A percentile compares a stretch with the other conserved stretches of the same genome.
Conservation (phyloP, 495 filamentous ascomycete genomes). For the Peziza echinospora region DNA sequence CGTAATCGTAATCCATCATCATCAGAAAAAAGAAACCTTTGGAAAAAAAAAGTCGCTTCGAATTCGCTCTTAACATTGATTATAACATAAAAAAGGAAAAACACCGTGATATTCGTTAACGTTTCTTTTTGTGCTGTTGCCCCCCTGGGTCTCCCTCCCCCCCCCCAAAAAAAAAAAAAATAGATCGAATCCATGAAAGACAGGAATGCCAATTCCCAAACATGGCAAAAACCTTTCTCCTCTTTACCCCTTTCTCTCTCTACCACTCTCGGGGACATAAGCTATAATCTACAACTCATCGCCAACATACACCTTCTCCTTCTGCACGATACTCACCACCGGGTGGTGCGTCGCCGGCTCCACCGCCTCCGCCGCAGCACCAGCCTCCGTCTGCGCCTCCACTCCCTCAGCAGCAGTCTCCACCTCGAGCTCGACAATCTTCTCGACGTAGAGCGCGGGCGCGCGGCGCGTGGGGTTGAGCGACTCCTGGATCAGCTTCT, state of each 20-base stretch:
- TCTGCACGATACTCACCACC: too few relatives aligned
- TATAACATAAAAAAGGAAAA: too few relatives aligned
- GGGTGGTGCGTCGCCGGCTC: too few relatives aligned
- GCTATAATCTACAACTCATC: background rate
- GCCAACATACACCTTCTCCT: background rate
- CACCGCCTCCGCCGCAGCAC: background rate
- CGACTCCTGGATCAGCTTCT: conserved; percentile 42
- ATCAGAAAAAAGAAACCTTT: too few relatives aligned
- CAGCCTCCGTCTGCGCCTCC: background rate
- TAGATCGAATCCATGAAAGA: background rate
- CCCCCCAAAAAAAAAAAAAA: background rate
- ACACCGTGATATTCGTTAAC: background rate
- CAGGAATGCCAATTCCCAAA: background rate
- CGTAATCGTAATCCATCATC: too few relatives aligned
- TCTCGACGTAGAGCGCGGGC: conserved; percentile 14
- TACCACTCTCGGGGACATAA: background rate
- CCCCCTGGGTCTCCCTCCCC: background rate
- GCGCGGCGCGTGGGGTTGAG: conserved; percentile 23
- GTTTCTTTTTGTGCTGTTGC: background rate
- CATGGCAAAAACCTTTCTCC: background rate
- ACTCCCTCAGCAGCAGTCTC: background rate
- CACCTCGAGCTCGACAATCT: conserved; percentile 5
- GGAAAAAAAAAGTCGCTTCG: too few relatives aligned
- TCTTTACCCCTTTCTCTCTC: background rate
- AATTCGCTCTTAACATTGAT: too few relatives aligned